Conservation (phyloP, 148 eudicot genomes). For the Cornus controversa region DNA sequence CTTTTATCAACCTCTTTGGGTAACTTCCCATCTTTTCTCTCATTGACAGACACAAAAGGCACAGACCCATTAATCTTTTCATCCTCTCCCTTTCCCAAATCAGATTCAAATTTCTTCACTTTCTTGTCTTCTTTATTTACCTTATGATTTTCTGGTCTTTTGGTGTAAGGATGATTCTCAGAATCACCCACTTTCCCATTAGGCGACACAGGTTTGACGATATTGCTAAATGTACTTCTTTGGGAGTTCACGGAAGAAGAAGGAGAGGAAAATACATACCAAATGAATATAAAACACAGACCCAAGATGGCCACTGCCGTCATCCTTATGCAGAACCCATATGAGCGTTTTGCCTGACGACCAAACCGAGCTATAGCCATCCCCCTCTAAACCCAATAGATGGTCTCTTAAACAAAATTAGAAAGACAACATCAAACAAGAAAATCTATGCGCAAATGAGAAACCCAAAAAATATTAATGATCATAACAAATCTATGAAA, state of each 20-base stretch:
- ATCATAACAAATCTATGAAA: not conserved
- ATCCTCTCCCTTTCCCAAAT: slow-evolving; percentile 21
- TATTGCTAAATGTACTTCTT: slow-evolving; percentile 74
- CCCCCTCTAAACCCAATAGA: slow-evolving; percentile 8
- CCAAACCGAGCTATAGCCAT: slow-evolving; percentile 65
- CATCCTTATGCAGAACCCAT: slow-evolving; percentile 66
- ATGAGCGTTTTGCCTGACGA: slow-evolving; percentile 61
- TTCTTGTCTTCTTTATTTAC: slow-evolving; percentile 17
- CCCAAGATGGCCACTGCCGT: slow-evolving; percentile 73
- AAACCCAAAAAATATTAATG: not conserved
- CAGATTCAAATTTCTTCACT: slow-evolving; percentile 19
- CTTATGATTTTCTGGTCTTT: too few species aligned
- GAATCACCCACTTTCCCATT: slow-evolving; percentile 19
- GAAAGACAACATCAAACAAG: slow-evolving; percentile 10
- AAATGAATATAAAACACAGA: slow-evolving; percentile 73
- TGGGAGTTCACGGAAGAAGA: slow-evolving; percentile 55
- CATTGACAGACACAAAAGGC: slow-evolving; percentile 10
- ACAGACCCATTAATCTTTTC: slow-evolving; percentile 40
- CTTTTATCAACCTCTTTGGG: slow-evolving; percentile 21
- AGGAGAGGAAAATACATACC: slow-evolving; percentile 78
- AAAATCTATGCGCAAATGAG: not conserved
- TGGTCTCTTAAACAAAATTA: not conserved
- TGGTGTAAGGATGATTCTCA: too few species aligned
- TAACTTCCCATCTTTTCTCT: slow-evolving; percentile 16
- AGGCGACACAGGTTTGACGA: slow-evolving; percentile 48